Evolutionary conservation across 75 land plant genomes (phyloP).

Genomic region (Pinus tabuliformis): DNA sequence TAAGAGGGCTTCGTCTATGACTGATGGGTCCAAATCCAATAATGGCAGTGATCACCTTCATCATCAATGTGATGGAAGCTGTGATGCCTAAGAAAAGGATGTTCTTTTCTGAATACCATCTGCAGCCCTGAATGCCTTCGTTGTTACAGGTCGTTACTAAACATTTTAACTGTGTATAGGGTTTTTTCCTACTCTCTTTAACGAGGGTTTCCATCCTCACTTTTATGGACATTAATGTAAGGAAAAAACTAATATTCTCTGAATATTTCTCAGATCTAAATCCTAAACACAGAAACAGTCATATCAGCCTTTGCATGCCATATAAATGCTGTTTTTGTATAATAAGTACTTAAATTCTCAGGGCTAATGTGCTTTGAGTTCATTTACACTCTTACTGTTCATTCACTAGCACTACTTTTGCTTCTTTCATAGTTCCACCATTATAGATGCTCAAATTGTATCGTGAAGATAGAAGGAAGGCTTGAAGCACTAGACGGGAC

Average conservation of each 20-base stretch:
- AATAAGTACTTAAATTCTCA: background rate
- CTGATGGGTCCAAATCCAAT: background rate
- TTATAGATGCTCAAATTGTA: background rate
- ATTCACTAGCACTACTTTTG: background rate
- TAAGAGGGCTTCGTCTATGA: background rate
- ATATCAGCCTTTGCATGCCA: background rate
- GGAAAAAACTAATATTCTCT: background rate
- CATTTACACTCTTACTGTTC: background rate
- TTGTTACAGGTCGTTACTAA: background rate
- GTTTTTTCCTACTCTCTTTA: background rate
- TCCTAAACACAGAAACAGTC: background rate
- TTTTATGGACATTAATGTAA: background rate
- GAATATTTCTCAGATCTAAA: background rate
- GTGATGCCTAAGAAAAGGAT: background rate
- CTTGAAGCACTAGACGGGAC: background rate
- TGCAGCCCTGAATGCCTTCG: background rate
- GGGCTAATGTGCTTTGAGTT: background rate
- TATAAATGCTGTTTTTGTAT: background rate
- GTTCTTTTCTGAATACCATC: background rate
- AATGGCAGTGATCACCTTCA: background rate
- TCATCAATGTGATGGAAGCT: background rate
- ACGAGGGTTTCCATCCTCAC: background rate
- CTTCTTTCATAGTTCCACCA: background rate
- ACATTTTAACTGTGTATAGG: too few relatives aligned
- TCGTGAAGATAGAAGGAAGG: background rate